phyloP scores from a whole-genome alignment of 2,329 filamentous ascomycete genomes.

The Arthrobotrys megalospora region DNA sequence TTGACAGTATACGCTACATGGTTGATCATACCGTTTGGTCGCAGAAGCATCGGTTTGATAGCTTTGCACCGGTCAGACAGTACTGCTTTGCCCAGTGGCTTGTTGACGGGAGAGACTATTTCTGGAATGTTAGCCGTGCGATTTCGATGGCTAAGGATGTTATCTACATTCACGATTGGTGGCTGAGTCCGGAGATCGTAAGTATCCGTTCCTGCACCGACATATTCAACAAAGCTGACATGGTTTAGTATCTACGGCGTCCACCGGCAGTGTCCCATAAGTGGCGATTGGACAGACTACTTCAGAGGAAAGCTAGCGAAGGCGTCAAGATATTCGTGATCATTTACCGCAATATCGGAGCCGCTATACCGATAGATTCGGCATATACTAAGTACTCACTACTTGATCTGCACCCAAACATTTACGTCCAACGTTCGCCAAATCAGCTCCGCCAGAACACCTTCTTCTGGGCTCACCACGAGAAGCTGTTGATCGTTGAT shows the following conservation, averaged over 20 bases:
- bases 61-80: conserved; percentile 89
- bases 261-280: conserved; percentile 97
- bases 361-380: conserved; percentile 96
- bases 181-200: conserved; percentile 89
- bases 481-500: conserved; percentile 97
- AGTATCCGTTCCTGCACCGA: conserved; percentile 17
- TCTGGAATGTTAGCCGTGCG: conserved; percentile 98
- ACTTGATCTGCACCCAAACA: conserved; percentile 93
- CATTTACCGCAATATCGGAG: conserved; percentile 97
- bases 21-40: conserved; percentile 85
- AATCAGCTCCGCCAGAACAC: conserved; percentile 99
- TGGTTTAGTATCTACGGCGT: conserved; percentile 81
- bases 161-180: conserved; percentile 99
- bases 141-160: conserved; percentile 98
- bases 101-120: conserved; percentile 96
- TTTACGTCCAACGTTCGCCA: conserved; percentile 94
- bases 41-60: conserved; percentile 86
- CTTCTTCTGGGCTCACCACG: conserved; percentile 99
- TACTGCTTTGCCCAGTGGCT: conserved; percentile 95
- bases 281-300: conserved; percentile 91
- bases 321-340: conserved; percentile 98
- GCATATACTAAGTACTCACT: conserved; percentile 98
- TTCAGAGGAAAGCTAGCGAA: conserved; percentile 94
- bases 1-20: conserved; percentile 93
- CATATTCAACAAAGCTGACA: conserved; percentile 41